These are phyloP conservation scores for Knufia fluminis DNA, from an alignment of 2,329 filamentous ascomycete species.

Conservation along the genomic window DNA sequence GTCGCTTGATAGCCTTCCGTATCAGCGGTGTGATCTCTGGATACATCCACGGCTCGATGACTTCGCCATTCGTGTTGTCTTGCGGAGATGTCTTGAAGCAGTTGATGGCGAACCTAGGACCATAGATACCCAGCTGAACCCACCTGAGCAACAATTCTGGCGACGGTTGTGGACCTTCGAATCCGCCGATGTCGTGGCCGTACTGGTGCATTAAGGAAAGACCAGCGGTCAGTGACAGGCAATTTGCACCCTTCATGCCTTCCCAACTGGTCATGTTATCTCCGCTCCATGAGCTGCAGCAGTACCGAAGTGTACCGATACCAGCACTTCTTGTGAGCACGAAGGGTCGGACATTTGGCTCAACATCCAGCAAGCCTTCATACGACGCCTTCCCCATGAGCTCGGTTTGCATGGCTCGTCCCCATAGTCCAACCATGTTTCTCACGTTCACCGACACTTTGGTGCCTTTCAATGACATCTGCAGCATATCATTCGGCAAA, in stretches of 20 bases:
- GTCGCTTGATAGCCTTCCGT: conserved; percentile 56
- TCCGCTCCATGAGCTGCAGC: conserved; percentile 63
- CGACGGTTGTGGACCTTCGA: conserved; percentile 61
- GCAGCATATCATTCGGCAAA: conserved; percentile 56
- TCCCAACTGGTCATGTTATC: conserved; percentile 68
- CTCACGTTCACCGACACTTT: conserved; percentile 17
- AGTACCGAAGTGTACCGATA: conserved; percentile 60
- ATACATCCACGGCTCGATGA: conserved; percentile 74
- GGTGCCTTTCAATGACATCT: conserved; percentile 43
- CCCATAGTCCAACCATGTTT: conserved; percentile 59
- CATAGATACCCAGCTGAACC: conserved; percentile 63
- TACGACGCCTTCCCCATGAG: conserved; percentile 63
- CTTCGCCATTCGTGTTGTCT: conserved; percentile 59
- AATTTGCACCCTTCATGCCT: conserved; percentile 62
- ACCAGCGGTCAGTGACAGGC: conserved; percentile 58
- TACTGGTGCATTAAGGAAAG: conserved; percentile 61
- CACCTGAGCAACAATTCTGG: conserved; percentile 64
- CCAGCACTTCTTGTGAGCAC: conserved; percentile 63
- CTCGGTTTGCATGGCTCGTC: conserved; percentile 59
- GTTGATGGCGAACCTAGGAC: conserved; percentile 65
- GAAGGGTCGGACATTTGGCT: conserved; percentile 54
- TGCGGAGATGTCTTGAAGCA: conserved; percentile 63
- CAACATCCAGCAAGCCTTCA: conserved; percentile 52
- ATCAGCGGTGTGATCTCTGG: conserved; percentile 55
- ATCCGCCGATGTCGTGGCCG: conserved; percentile 67